Evolutionary conservation across 305 asterid species (phyloP), one percentile per base, ranked within the genome.

Genomic region (Plantago lanceolata): DNA sequence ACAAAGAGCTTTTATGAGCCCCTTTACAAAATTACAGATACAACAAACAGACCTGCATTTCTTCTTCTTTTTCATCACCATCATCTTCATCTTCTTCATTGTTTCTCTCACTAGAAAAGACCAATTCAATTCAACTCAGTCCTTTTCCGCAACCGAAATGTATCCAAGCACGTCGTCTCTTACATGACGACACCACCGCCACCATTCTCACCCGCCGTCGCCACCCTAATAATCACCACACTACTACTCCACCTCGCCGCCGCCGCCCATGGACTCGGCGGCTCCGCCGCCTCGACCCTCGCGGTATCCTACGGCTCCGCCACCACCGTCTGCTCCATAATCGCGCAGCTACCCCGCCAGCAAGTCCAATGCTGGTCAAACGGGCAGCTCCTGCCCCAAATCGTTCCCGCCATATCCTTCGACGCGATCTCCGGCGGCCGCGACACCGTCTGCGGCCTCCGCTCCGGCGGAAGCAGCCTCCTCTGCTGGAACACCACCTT

Each of bases 381-480:
- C 76, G 88, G 86, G 45, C 81, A 67, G 11, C 21, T 68, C 1
- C 48, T 59, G 7, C 78, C 69, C 3, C 68, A 81, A 6, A 59
- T 77, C 51, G 72, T 71, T 40, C 82, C 88, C 1, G 44, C 58
- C 9, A 72, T 67, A 61, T 83, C 99, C 57, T 90, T 85, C 74
- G 85, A 72, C 78, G 84, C 79, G 80, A 75, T 93, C 65, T 81
- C 97, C 78, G 97, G 96, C 59, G 98, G 98, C 48, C 69, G 43
- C 15, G 78, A 86, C 79, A 68, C 72, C 35, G 59, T 93, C 64
- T 82, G 97, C 76, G 96, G 76, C 53, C 72, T 84, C 2, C 85
- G 90, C 70, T 83, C 93, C 68, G 90, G 90, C 18, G 97, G 96
- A 0, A 70, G 56, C 75, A 72, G 76, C 59, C 88, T 93, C 60